Percentiles rank a stretch among this genome's conserved stretches.
phyloP scores from a whole-genome alignment of 768 basidiomycete genomes.

The Lactarius psammicola region DNA sequence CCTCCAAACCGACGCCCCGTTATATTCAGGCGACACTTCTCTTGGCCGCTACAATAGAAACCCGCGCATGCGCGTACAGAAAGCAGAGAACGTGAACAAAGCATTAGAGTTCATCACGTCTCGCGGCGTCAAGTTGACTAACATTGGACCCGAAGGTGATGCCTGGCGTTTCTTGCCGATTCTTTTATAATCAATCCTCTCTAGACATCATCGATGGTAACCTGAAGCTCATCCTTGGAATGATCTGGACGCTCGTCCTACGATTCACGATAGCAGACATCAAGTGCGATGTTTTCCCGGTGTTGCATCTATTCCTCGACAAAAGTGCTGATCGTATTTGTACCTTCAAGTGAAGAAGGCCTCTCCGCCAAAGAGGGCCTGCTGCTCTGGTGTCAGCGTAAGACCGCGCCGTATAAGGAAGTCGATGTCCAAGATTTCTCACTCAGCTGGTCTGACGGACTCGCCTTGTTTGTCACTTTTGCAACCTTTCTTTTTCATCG shows the following conservation, averaged over 20 bases:
- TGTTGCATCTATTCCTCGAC: not conserved
- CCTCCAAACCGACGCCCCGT: constrained; percentile 8
- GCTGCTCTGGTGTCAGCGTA: constrained; percentile 96
- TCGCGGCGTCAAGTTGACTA: constrained; percentile 91
- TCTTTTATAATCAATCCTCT: constrained; percentile 15
- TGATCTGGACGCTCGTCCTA: constrained; percentile 98
- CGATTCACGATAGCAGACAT: constrained; percentile 98
- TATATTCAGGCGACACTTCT: constrained; percentile 70
- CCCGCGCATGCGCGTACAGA: constrained; percentile 91
- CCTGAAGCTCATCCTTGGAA: constrained; percentile 94
- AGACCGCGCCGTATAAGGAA: constrained; percentile 87
- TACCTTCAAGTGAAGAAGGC: constrained; percentile 80
- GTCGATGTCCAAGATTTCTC: constrained; percentile 95
- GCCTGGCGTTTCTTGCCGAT: constrained; percentile 5
- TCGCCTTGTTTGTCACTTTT: constrained; percentile 75
- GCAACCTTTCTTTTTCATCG: not conserved
- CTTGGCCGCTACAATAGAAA: constrained; percentile 91
- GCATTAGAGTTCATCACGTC: constrained; percentile 95
- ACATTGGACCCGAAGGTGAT: constrained; percentile 93
- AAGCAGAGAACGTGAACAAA: constrained; percentile 97
- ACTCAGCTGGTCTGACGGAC: constrained; percentile 88
- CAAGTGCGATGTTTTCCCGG: constrained; percentile 54
- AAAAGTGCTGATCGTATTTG: constrained; percentile 4
- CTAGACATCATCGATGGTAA: constrained; percentile 99
- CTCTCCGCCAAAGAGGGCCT: constrained; percentile 98